phyloP scores from a whole-genome alignment of 441 rosid genomes.

The Hura crepitans region DNA sequence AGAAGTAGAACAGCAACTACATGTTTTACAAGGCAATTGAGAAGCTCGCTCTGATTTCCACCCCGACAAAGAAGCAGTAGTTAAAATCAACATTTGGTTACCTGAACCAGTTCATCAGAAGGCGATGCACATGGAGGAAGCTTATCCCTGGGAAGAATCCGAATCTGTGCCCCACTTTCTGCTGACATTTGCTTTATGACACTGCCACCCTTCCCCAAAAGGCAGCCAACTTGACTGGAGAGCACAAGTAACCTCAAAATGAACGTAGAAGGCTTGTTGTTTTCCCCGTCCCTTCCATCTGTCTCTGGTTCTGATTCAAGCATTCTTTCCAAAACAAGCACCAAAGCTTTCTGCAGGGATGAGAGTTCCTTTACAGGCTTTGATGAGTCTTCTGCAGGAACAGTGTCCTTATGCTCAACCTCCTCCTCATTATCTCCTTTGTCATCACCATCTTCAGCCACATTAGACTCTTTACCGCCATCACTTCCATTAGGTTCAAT shows the following conservation, averaged over 20 bases:
- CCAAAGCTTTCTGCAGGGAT: slow-evolving; percentile 49
- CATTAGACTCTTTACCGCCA: slow-evolving; percentile 31
- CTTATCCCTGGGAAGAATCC: slow-evolving; percentile 63
- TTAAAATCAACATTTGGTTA: slow-evolving; percentile 18
- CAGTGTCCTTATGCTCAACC: slow-evolving; percentile 33
- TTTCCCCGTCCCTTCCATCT: slow-evolving; percentile 37
- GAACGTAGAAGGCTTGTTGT: slow-evolving; percentile 30
- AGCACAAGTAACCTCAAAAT: slow-evolving; percentile 56
- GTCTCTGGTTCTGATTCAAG: slow-evolving; percentile 38
- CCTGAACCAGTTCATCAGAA: slow-evolving; percentile 64
- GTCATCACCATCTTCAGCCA: slow-evolving; percentile 26
- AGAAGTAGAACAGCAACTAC: background rate
- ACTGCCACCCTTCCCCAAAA: slow-evolving; percentile 65
- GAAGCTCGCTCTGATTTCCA: background rate
- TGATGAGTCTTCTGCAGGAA: slow-evolving; percentile 27
- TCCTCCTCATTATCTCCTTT: slow-evolving; percentile 30
- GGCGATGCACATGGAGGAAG: slow-evolving; percentile 51
- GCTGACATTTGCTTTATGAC: slow-evolving; percentile 55
- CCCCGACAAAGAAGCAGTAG: background rate
- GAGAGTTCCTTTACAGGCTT: slow-evolving; percentile 36
- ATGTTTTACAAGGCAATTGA: background rate
- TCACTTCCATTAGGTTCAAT: slow-evolving; percentile 31
- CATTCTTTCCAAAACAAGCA: slow-evolving; percentile 55
- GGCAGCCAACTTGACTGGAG: slow-evolving; percentile 60
- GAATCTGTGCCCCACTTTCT: slow-evolving; percentile 67